Percentiles rank a stretch among this genome's conserved stretches.
These are phyloP conservation scores for Chytriomyces confervae DNA, from an alignment of 192 early-diverging fungal species.

Conservation along the genomic window DNA sequence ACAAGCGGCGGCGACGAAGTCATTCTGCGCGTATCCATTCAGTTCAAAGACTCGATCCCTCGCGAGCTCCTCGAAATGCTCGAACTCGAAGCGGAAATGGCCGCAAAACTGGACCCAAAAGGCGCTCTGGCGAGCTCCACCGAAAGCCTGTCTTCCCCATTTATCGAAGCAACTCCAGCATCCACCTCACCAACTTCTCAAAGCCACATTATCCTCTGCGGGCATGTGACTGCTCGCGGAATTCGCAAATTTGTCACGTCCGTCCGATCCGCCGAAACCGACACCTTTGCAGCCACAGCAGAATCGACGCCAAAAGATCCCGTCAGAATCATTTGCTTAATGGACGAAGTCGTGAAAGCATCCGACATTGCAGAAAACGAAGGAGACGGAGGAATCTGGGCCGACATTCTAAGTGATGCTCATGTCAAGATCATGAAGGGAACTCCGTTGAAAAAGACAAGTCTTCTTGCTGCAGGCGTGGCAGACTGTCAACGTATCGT, in stretches of 20 bases:
- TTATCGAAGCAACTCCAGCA: neutral
- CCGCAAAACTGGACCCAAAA: constrained; percentile 27
- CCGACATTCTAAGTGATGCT: constrained; percentile 41
- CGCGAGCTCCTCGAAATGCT: constrained; percentile 40
- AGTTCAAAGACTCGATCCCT: constrained; percentile 50
- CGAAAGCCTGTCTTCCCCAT: neutral
- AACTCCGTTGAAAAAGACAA: constrained; percentile 50
- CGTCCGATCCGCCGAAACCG: constrained; percentile 37
- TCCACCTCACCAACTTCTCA: neutral
- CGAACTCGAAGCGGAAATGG: constrained; percentile 50
- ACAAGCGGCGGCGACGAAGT: constrained; percentile 51
- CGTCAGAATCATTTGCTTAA: constrained; percentile 45
- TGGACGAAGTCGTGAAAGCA: constrained; percentile 30
- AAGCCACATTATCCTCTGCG: constrained; percentile 57
- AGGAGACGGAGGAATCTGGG: constrained; percentile 43
- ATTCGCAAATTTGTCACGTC: constrained; percentile 53
- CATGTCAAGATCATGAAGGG: constrained; percentile 48
- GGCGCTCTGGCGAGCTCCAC: neutral
- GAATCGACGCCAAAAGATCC: neutral
- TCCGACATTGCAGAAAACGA: neutral
- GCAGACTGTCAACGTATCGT: constrained; percentile 47
- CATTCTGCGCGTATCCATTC: constrained; percentile 48
- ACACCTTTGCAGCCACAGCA: neutral
- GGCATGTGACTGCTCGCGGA: constrained; percentile 47
- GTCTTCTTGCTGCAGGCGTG: constrained; percentile 46